Base-by-base conservation (phyloP, 345 rosid species). In the Excoecaria agallocha region DNA sequence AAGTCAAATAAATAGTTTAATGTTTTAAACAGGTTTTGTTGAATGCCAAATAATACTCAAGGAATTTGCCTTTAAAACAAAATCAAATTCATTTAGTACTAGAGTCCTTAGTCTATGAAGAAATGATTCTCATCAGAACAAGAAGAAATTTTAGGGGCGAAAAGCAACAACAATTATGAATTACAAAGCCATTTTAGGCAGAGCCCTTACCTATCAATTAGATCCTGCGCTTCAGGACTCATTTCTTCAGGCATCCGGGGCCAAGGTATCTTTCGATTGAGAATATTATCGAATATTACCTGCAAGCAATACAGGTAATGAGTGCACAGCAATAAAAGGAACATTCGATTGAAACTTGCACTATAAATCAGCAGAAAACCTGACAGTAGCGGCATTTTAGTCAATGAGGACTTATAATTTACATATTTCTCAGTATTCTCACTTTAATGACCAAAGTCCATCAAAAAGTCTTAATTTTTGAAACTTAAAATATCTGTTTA, bases 231-330 rank as follows among this genome's bases (percentile, higher is more conserved):
- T 84, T 91, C 99, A 66, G 78, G 79, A 82, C 96, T 91, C 89
- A 96, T 89, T 82, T 90, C 93, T 68, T 84, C 93, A 17, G 95
- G 93, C 51, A 87, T 92, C 72, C 76, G 80, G 16, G 97, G 99
- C 98, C 99, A 96, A 56, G 97, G 98, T 87, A 96, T 90, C 70
- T 93, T 96, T 51, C 98, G 90, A 78, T 96, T 96, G 85, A 96
- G 97, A 86, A 96, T 96, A 81, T 96, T 96, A 74, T 91, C 98
- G 79, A 96, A 96, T 82, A 96, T 96, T 84, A 79, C 88, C 99
- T 96, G 78, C 39, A 85, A 80, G 77, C 74, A 81, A 80, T 78
- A 82, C 39, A 77, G 43, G 77, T 69, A 76, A 66, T 51, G 54
- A 54, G 66, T 64, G 49, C 60, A 25, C 17, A 16, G 20, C 58